Conservation (phyloP, 176 grass and related monocot genomes). For the Avena sativa region DNA sequence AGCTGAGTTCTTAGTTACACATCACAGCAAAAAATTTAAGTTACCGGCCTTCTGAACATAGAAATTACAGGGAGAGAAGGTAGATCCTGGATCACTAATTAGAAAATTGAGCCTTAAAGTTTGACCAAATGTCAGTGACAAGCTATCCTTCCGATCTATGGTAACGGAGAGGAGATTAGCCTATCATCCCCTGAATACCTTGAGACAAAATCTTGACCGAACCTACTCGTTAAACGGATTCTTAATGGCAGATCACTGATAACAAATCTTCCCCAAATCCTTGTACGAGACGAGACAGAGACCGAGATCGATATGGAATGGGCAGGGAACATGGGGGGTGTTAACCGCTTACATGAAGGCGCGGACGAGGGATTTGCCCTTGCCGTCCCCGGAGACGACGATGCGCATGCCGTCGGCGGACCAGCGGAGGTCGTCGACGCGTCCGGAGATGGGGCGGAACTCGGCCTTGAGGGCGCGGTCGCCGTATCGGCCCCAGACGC, state of each 20-base stretch:
- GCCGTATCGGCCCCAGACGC: conserved; percentile 87
- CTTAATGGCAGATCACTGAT: not conserved
- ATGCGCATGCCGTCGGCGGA: conserved; percentile 91
- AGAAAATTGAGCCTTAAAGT: not conserved
- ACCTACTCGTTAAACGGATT: not conserved
- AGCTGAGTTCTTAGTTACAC: too few species aligned
- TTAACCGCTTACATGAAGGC: conserved; percentile 73
- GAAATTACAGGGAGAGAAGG: not conserved
- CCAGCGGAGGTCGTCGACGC: conserved; percentile 96
- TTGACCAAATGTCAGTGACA: not conserved
- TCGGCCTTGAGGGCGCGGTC: conserved; percentile 95
- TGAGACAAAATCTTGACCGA: not conserved
- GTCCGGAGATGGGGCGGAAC: conserved; percentile 85
- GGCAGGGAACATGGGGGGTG: not conserved
- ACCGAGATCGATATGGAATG: conserved; percentile 28
- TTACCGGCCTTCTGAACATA: not conserved
- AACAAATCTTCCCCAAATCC: conserved; percentile 2
- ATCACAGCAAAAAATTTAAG: too few species aligned
- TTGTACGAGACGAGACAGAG: not conserved
- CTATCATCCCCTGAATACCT: not conserved
- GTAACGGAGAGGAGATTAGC: not conserved
- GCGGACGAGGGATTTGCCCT: conserved; percentile 89
- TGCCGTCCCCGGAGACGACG: conserved; percentile 88
- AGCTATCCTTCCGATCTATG: not conserved
- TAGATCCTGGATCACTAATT: not conserved